Evolutionary conservation across 1,284 basidiomycete genomes (phyloP), one percentile per base, ranked within the genome.

Genomic region (Lignosus rhinocerotis): DNA sequence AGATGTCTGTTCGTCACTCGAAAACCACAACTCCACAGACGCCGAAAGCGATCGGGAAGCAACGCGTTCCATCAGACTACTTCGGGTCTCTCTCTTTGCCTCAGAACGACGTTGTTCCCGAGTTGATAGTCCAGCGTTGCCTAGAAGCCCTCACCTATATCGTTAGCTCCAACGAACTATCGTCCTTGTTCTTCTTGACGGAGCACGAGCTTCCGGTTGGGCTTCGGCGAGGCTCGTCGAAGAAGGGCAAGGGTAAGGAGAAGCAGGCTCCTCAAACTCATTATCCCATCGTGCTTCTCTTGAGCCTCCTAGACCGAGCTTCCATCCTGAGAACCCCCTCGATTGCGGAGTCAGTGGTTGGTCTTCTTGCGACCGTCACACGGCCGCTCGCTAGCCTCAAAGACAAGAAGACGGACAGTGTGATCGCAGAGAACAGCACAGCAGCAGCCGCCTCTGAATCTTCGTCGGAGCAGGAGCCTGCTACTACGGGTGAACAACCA

Each of bases 211-310:
- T 94, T 32, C 87, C 91, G 5, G 80, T 81, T 16, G 88, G 90
- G 34, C 79, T 95, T 25, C 86, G 86, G 63, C 86, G 87, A 66
- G 74, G 79, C 7, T 75, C 80, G 0, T 82, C 83, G 11, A 93
- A 89, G 75, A 96, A 96, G 73, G 93, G 93, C 19, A 96, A 96
- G 73, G 93, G 93, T 19, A 97, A 97, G 74, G 93, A 95, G 71
- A 93, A 92, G 71, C 87, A 88, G 65, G 75, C 79, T 1, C 80
- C 90, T 0, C 91, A 93, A 69, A 88, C 88, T 0, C 92, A 94
- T 68, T 96, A 90, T 72, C 95, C 96, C 3, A 88, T 98, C 57
- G 93, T 96, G 48, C 80, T 95, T 3, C 78, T 98, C 5, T 81
- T 98, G 34, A 84, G 90, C 45, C 80, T 98, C 19, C 81, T 98